phyloP scores from a whole-genome alignment of 1,139 yeast species.

The Suhomyces terraborum region DNA sequence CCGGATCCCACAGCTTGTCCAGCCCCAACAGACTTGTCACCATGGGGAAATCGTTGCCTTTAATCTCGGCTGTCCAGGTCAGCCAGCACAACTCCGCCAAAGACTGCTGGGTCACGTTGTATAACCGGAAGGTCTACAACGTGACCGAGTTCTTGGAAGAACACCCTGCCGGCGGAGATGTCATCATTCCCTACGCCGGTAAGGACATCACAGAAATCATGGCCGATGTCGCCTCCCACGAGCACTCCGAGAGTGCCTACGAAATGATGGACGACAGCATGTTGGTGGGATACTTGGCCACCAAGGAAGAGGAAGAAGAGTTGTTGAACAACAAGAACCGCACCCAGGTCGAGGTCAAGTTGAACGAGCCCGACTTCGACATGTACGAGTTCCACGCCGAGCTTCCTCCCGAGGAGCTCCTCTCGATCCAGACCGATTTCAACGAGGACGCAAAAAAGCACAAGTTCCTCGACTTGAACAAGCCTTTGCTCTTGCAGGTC shows the following conservation, averaged over 20 bases:
- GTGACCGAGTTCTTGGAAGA: conserved; percentile 76
- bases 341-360: conserved; percentile 46
- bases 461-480: conserved; percentile 80
- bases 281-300: conserved; percentile 51
- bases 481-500: conserved; percentile 81
- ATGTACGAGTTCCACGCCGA: conserved; percentile 56
- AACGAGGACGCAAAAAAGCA: conserved; percentile 70
- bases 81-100: conserved; percentile 49
- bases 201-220: conserved; percentile 78
- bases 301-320: conserved; percentile 46
- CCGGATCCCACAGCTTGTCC: neutral
- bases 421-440: conserved; percentile 79
- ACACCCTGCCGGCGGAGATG: conserved; percentile 86
- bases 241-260: conserved; percentile 83
- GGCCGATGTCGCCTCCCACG: conserved; percentile 69
- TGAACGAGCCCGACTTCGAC: conserved; percentile 25
- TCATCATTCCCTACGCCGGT: conserved; percentile 77
- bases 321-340: conserved; percentile 43
- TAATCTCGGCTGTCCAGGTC: conserved; percentile 42
- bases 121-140: conserved; percentile 75
- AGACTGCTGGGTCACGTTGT: conserved; percentile 79
- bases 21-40: neutral
- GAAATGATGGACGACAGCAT: conserved; percentile 81
- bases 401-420: conserved; percentile 69
- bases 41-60: conserved; percentile 33